These are phyloP conservation scores for Nothophaeocryptopus gaeumannii DNA, from an alignment of 2,329 filamentous ascomycete species.

Conservation along the genomic window DNA sequence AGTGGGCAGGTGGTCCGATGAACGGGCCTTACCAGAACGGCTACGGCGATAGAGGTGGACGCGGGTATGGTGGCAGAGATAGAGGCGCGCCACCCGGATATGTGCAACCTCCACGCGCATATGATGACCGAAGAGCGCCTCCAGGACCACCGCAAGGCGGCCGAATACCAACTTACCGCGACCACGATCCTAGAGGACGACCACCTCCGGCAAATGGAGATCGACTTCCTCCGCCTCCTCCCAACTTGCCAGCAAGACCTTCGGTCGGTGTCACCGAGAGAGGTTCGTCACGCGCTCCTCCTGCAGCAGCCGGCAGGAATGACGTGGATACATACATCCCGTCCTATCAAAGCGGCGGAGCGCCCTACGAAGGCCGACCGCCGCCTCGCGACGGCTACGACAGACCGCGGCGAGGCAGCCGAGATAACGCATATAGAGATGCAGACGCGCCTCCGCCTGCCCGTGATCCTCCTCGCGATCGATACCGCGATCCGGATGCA, in stretches of 20 bases:
- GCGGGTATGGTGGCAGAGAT: constrained; percentile 29
- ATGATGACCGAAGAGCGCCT: constrained; percentile 29
- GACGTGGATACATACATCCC: constrained; percentile 47
- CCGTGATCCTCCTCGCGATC: constrained; percentile 13
- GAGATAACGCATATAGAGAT: constrained; percentile 15
- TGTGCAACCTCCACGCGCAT: constrained; percentile 19
- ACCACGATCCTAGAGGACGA: constrained; percentile 17
- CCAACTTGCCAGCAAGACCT: constrained; percentile 26
- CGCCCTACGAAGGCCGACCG: constrained; percentile 17
- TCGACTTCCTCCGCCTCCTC: constrained; percentile 25
- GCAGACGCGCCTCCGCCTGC: constrained; percentile 9
- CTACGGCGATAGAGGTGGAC: constrained; percentile 27
- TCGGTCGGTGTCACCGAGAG: constrained; percentile 21
- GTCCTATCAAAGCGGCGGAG: constrained; percentile 35
- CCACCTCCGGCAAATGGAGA: constrained; percentile 32
- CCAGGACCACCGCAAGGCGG: constrained; percentile 21
- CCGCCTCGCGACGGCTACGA: constrained; percentile 22
- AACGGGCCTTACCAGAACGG: constrained; percentile 27
- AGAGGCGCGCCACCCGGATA: constrained; percentile 37
- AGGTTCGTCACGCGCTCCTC: constrained; percentile 33
- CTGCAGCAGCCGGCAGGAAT: constrained; percentile 14
- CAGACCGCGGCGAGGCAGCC: constrained; percentile 23
- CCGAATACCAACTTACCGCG: constrained; percentile 27
- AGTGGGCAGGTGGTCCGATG: constrained; percentile 53
- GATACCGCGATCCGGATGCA: constrained; percentile 26